Percentiles rank a stretch among this genome's conserved stretches.
These are phyloP conservation scores for Tulasnella sp. DNA, from an alignment of 768 basidiomycete species.

Conservation along the genomic window DNA sequence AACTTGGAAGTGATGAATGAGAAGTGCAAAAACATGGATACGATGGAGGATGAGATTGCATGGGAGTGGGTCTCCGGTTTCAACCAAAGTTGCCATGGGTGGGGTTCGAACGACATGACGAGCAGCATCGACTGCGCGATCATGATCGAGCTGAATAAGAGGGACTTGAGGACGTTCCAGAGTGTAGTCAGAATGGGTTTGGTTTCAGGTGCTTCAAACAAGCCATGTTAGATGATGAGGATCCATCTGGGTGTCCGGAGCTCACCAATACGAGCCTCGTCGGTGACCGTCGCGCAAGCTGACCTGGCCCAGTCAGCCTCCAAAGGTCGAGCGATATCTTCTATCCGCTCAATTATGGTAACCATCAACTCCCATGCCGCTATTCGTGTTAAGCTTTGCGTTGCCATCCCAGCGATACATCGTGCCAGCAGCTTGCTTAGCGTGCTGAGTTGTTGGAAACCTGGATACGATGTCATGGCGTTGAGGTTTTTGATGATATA, in stretches of 20 bases:
- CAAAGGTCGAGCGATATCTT: constrained; percentile 33
- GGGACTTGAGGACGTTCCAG: constrained; percentile 69
- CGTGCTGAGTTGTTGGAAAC: constrained; percentile 1
- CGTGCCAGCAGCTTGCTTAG: constrained; percentile 19
- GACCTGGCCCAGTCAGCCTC: constrained; percentile 38
- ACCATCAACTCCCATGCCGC: constrained; percentile 29
- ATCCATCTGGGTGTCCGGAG: neutral
- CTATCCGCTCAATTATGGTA: constrained; percentile 31
- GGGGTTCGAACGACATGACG: constrained; percentile 44
- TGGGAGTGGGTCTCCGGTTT: constrained; percentile 25
- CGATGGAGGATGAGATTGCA: constrained; percentile 50
- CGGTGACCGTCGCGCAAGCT: constrained; percentile 34
- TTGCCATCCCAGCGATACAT: neutral
- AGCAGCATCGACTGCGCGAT: constrained; percentile 60
- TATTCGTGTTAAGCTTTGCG: neutral
- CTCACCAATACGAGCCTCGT: constrained; percentile 39
- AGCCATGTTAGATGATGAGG: neutral
- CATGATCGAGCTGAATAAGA: constrained; percentile 72
- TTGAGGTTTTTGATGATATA: neutral
- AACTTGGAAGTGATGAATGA: constrained; percentile 78
- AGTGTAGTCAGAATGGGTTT: constrained; percentile 35
- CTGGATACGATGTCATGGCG: neutral
- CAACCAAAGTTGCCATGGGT: constrained; percentile 33
- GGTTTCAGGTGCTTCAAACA: neutral
- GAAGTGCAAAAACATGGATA: constrained; percentile 61